phyloP scores from a whole-genome alignment of 768 basidiomycete genomes.

The Thelephora ganbajun region DNA sequence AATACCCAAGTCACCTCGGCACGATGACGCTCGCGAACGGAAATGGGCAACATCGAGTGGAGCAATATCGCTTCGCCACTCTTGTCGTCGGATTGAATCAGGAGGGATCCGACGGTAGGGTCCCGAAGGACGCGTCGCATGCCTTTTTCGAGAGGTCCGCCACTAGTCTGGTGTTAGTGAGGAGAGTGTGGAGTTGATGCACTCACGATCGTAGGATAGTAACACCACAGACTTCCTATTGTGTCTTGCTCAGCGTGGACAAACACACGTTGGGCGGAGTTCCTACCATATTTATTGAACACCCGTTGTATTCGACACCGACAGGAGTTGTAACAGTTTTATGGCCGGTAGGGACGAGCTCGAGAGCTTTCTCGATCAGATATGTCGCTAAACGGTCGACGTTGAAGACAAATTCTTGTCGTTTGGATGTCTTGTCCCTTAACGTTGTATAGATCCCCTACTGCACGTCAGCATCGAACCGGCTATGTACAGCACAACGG shows the following conservation, averaged over 20 bases:
- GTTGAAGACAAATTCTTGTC: slow-evolving; percentile 90
- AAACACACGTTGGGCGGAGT: not conserved
- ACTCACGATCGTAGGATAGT: slow-evolving; percentile 79
- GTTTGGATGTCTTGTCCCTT: slow-evolving; percentile 50
- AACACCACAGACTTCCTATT: slow-evolving; percentile 71
- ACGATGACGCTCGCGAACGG: slow-evolving; percentile 46
- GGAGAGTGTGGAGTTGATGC: not conserved
- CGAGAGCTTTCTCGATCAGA: slow-evolving; percentile 74
- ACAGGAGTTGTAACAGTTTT: slow-evolving; percentile 58
- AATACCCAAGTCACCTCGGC: slow-evolving; percentile 73
- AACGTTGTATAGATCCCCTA: slow-evolving; percentile 87
- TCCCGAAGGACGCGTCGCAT: slow-evolving; percentile 81
- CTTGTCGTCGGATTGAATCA: slow-evolving; percentile 77
- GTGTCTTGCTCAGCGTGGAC: not conserved
- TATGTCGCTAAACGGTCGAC: slow-evolving; percentile 76
- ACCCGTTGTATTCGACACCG: slow-evolving; percentile 40
- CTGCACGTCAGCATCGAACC: not conserved
- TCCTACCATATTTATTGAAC: slow-evolving; percentile 43
- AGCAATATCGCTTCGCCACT: slow-evolving; percentile 84
- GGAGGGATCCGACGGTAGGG: slow-evolving; percentile 73
- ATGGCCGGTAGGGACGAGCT: slow-evolving; percentile 58
- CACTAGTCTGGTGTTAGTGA: slow-evolving; percentile 29
- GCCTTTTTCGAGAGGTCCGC: slow-evolving; percentile 83
- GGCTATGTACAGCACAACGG: not conserved
- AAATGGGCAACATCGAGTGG: slow-evolving; percentile 66